Evolutionary conservation across 805 yeast genomes (phyloP), one percentile per base, ranked within the genome.

Genomic region (Saccharomyces kudriavzevii): DNA sequence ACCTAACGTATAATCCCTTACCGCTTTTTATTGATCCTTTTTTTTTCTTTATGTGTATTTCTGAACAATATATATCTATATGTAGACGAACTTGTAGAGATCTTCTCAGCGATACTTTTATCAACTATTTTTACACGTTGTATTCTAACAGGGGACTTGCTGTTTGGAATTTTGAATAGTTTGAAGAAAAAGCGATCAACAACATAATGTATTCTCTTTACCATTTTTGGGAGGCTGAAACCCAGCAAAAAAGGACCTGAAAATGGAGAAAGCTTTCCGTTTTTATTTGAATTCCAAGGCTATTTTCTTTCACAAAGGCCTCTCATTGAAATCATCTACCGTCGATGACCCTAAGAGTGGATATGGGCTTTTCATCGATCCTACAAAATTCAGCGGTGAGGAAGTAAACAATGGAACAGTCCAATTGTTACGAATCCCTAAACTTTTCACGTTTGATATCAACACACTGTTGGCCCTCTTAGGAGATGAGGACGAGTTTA

Each of bases 341-440:
- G 45, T 60, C 4, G 54, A 50, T 29, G 63, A 57, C 26, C 56
- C 61, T 2, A 72, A 72, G 2, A 77, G 80, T 5, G 68, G 69
- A n/a, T 56, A 49, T 40, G 69, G 70, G 0, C 52, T 64, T 22
- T 66, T 58, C 51, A 47, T 56, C 1, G 51, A 55, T 43, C 17
- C 45, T 17, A n/a, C 45, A 10, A 48, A 25, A 10, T 30, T 56
- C 14, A 11, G 47, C 3, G 8, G 9, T 17, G 10, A 26, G 5
- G 24, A 54, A 40, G 14, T 50, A 14, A 11, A 46, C 2, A 49
- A 51, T 11, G 63, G 54, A 0, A 53, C 58, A 2, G 49, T 72
- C 14, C 76, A 70, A 51, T 56, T 78, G 8, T 51, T 78, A 50
- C 61, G 80, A 49, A 62, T 78, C 1, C 78, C 80, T 0, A 52